Base-by-base conservation (phyloP, 164 flowering plant genomes). In the Pachysandra terminalis region DNA sequence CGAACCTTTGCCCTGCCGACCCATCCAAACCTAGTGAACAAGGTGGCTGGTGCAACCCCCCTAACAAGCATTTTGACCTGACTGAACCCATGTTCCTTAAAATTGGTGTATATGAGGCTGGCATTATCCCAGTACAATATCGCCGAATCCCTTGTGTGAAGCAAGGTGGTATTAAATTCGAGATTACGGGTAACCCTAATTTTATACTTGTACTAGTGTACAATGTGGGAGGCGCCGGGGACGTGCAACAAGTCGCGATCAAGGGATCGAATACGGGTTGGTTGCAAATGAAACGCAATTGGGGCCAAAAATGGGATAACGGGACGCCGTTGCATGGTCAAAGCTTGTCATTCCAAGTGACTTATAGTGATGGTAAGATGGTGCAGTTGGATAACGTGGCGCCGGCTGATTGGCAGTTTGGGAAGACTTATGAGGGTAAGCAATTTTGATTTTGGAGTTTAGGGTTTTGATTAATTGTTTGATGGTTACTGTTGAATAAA, bases 1-100 rank as follows among this genome's bases (percentile, higher is more conserved):
- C 81, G 15, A 78, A 78, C 55, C 59, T 78, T 24, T 78, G 81
- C 76, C 80, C 78, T 0, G 75, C 80, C 0, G 64, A 76, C 61
- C 64, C 35, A 37, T 14, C 71, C 26, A 56, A 59, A 25, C 10
- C 74, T 4, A 19, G 0, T 2, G 82, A 45, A 3, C 45, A 5
- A 10, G n/a, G 45, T 5, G 59, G 7, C 22, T 71, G 78, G 80
- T 80, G 82, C 76, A 74, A 74, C 25, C 78, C 80, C 0, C 82
- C 82, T 21, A 66, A 14, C 23, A 56, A 71, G 54, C 80, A 80
- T 65, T 80, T 80, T 14, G 82, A 80, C 26, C 56, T 80, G 3
- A 27, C 76, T 15, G 23, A 21, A 67, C 74, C 74, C 28, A 63
- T 67, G 69, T 80, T 69, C 66, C 4, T 32, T 2, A 68, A 72